These are phyloP conservation scores for Colletotrichum tropicicola DNA, from an alignment of 2,329 filamentous ascomycete species.

Conservation along the genomic window DNA sequence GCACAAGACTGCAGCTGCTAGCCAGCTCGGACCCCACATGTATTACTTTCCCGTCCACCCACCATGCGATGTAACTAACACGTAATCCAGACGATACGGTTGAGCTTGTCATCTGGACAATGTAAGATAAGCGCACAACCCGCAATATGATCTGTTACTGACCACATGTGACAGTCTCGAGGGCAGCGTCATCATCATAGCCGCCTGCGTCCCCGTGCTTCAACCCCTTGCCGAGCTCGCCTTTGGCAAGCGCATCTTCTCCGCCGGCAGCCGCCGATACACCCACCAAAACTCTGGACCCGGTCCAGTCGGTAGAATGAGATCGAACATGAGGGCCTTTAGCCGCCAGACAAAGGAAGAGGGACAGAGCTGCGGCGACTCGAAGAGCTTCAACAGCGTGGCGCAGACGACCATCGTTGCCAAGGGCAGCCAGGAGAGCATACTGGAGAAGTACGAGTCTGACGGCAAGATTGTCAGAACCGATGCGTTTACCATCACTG, in stretches of 20 bases:
- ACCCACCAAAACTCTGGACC: not conserved
- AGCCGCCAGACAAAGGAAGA: not conserved
- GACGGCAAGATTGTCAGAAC: constrained; percentile 2
- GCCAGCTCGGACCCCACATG: constrained; percentile 36
- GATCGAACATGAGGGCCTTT: not conserved
- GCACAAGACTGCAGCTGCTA: constrained; percentile 43
- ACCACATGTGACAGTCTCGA: constrained; percentile 36
- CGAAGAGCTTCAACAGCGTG: not conserved
- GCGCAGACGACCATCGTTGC: not conserved
- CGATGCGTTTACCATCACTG: not conserved
- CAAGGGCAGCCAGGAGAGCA: constrained; percentile 3
- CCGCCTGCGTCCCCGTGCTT: constrained; percentile 43
- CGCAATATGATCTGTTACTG: rapidly evolving
- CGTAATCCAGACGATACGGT: constrained; percentile 42
- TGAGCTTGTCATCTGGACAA: constrained; percentile 55
- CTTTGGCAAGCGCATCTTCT: constrained; percentile 22
- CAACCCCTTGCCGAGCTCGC: constrained; percentile 36
- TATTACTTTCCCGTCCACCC: not conserved
- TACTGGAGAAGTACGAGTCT: not conserved
- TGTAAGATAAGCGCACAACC: constrained; percentile 38
- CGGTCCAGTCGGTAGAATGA: not conserved
- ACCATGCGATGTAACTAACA: not conserved
- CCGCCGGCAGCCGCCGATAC: not conserved
- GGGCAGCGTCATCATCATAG: constrained; percentile 44
- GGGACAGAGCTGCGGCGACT: not conserved